phyloP scores from a whole-genome alignment of 1,284 basidiomycete species.

The Apiotrichum gamsii region DNA sequence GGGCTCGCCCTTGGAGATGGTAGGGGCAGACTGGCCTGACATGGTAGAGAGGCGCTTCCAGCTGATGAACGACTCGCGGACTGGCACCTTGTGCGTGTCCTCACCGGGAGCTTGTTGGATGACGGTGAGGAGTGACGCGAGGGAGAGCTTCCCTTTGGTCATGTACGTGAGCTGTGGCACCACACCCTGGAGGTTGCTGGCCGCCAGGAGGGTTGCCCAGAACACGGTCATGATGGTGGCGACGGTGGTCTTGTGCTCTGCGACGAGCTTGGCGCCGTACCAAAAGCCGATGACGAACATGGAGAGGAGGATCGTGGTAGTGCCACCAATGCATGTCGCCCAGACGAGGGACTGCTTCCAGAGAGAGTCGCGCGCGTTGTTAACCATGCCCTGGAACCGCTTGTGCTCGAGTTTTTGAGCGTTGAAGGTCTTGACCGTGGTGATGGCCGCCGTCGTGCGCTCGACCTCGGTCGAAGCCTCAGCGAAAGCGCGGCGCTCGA shows the following conservation, averaged over 20 bases:
- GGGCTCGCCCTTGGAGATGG: no score
- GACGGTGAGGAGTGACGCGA: slow-evolving; percentile 64
- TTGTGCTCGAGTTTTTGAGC: slow-evolving; percentile 60
- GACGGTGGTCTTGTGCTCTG: slow-evolving; percentile 59
- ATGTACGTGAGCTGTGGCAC: slow-evolving; percentile 67
- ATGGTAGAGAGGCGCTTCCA: no score
- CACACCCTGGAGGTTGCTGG: slow-evolving; percentile 75
- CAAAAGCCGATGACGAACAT: slow-evolving; percentile 98
- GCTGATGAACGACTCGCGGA: no score
- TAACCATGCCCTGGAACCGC: slow-evolving; percentile 52
- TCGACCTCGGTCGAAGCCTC: slow-evolving; percentile 72
- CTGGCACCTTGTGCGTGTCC: not conserved
- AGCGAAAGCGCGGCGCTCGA: slow-evolving; percentile 63
- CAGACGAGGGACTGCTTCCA: slow-evolving; percentile 61
- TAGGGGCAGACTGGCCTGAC: slow-evolving; percentile 21
- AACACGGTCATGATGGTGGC: slow-evolving; percentile 91
- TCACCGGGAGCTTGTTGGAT: slow-evolving; percentile 52
- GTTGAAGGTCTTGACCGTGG: slow-evolving; percentile 95
- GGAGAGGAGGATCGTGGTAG: slow-evolving; percentile 72
- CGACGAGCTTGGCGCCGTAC: slow-evolving; percentile 84
- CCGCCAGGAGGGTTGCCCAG: slow-evolving; percentile 89
- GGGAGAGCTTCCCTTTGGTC: slow-evolving; percentile 78
- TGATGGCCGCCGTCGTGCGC: slow-evolving; percentile 68
- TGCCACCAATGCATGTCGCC: slow-evolving; percentile 63
- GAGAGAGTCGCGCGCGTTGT: slow-evolving; percentile 51